Percentiles rank a stretch among this genome's conserved stretches.
These are phyloP conservation scores for Galerina sulciceps DNA, from an alignment of 768 basidiomycete genomes.

Conservation along the genomic window DNA sequence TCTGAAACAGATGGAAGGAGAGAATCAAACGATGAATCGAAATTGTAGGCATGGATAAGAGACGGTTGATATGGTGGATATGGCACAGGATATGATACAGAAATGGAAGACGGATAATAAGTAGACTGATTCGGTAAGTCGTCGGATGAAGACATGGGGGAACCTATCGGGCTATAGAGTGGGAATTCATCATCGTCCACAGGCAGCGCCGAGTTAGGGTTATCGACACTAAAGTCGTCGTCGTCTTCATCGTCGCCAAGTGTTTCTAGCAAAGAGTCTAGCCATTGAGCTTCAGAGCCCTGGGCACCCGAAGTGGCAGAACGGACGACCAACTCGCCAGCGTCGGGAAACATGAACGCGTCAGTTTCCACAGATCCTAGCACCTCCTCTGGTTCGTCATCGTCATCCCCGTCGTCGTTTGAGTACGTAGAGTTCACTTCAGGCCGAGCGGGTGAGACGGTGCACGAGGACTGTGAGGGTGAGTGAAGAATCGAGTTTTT, in stretches of 20 bases:
- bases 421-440: slow-evolving; percentile 27
- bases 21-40: slow-evolving; percentile 50
- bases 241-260: slow-evolving; percentile 76
- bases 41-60: slow-evolving; percentile 55
- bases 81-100: slow-evolving; percentile 64
- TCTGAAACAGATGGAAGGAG: slow-evolving; percentile 44
- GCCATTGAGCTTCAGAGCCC: slow-evolving; percentile 77
- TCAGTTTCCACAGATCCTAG: slow-evolving; percentile 58
- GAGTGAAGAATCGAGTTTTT: slow-evolving; percentile 80
- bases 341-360: slow-evolving; percentile 84
- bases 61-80: slow-evolving; percentile 67
- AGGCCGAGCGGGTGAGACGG: slow-evolving; percentile 31
- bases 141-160: slow-evolving; percentile 80
- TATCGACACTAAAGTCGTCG: slow-evolving; percentile 51
- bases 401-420: slow-evolving; percentile 46
- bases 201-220: slow-evolving; percentile 48
- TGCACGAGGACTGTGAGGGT: slow-evolving; percentile 40
- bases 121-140: slow-evolving; percentile 60
- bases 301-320: slow-evolving; percentile 25
- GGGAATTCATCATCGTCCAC: slow-evolving; percentile 71
- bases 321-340: slow-evolving; percentile 54
- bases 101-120: slow-evolving; percentile 49
- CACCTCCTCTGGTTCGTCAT: slow-evolving; percentile 51
- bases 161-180: slow-evolving; percentile 62
- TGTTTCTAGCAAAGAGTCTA: slow-evolving; percentile 78